phyloP scores from a whole-genome alignment of 805 yeast genomes.

The Nakazawaea ishiwadae region DNA sequence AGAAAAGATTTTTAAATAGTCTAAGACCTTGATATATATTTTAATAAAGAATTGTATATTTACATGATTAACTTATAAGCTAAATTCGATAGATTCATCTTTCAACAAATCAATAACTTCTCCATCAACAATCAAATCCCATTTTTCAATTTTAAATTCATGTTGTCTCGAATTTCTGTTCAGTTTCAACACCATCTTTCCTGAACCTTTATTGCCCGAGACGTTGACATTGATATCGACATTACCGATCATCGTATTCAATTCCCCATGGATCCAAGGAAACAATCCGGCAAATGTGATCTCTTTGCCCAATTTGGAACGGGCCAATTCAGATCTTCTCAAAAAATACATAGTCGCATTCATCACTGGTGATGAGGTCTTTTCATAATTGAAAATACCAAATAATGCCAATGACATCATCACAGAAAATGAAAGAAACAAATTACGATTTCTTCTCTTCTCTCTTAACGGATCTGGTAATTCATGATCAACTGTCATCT shows the following conservation, averaged over 20 bases:
- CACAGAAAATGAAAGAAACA: constrained; percentile 50
- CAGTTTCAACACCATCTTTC: constrained; percentile 66
- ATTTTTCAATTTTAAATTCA: constrained; percentile 54
- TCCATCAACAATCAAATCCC: constrained; percentile 50
- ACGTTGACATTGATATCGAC: constrained; percentile 72
- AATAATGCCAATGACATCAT: constrained; percentile 51
- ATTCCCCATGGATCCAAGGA: constrained; percentile 88
- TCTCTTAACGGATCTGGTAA: constrained; percentile 76
- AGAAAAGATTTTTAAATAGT: constrained; percentile 34
- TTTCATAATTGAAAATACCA: constrained; percentile 88
- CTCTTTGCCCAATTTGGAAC: constrained; percentile 64
- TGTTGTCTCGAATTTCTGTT: constrained; percentile 54
- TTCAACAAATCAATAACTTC: constrained; percentile 38
- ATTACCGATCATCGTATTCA: constrained; percentile 78
- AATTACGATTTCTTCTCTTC: constrained; percentile 43
- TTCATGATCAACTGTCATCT: constrained; percentile 69
- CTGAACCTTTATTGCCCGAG: constrained; percentile 55
- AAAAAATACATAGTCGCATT: constrained; percentile 81
- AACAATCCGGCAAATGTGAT: constrained; percentile 67
- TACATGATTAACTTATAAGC: too few relatives aligned
- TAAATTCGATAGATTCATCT: constrained; percentile 35
- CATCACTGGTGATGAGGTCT: constrained; percentile 83
- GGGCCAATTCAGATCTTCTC: constrained; percentile 67
- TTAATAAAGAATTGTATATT: too few relatives aligned
- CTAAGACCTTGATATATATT: constrained; percentile 30